These are phyloP conservation scores for Zygosaccharomyces bisporus DNA, from an alignment of 805 yeast genomes.

Conservation along the genomic window DNA sequence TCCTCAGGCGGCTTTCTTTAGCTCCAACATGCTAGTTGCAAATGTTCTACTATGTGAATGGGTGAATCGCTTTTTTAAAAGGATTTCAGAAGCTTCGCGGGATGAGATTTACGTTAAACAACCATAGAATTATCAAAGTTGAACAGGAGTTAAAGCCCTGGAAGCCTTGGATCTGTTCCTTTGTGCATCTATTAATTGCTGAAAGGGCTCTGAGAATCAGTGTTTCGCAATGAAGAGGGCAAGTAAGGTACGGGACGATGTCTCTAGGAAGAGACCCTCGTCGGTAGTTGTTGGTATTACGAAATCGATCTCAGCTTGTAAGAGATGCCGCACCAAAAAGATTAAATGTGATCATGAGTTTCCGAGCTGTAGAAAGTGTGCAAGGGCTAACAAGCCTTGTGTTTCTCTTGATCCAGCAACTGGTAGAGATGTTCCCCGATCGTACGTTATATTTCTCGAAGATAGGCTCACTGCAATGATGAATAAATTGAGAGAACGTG, in stretches of 20 bases:
- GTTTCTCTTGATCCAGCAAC: constrained; percentile 85
- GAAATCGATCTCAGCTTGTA: constrained; percentile 77
- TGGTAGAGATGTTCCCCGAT: constrained; percentile 80
- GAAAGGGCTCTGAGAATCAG: neutral
- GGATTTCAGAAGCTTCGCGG: neutral
- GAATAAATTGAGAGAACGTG: constrained; percentile 42
- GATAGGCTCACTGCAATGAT: constrained; percentile 58
- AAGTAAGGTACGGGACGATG: constrained; percentile 7
- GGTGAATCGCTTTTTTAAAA: neutral
- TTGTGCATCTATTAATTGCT: neutral
- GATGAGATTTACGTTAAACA: neutral
- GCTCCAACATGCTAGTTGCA: neutral
- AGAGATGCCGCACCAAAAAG: constrained; percentile 69
- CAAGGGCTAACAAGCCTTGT: constrained; percentile 64
- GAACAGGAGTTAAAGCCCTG: neutral
- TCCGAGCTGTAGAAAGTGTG: constrained; percentile 56
- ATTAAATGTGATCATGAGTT: constrained; percentile 57
- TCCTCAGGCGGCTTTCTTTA: neutral
- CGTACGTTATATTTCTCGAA: constrained; percentile 70
- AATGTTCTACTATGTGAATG: neutral
- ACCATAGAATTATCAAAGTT: neutral
- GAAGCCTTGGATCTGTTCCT: neutral
- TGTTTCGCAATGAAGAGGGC: constrained; percentile 7
- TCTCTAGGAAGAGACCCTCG: constrained; percentile 16
- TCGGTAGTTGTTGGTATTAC: constrained; percentile 43